Evolutionary conservation across 371 early-diverging fungal genomes (phyloP).

Genomic region (Mucor velutinosus): DNA sequence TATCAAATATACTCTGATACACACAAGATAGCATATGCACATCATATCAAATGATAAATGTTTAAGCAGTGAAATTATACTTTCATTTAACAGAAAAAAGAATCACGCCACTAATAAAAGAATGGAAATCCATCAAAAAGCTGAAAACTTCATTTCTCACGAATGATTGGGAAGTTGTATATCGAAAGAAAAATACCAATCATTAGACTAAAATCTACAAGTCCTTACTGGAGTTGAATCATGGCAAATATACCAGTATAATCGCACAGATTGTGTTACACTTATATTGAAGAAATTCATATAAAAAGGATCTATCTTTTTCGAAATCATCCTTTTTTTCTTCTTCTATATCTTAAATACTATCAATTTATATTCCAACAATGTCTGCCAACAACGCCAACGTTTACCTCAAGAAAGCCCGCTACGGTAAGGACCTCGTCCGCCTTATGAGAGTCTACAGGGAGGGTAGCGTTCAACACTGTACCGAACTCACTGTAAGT

Average conservation of each 20-base stretch:
- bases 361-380: conserved; percentile 5
- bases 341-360: conserved; percentile 3
- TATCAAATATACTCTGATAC: not conserved
- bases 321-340: not conserved
- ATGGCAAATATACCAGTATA: conserved; percentile 14
- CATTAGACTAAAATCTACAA: not conserved
- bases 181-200: conserved; percentile 2
- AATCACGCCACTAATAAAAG: conserved; percentile 8
- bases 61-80: not conserved
- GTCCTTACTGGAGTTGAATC: not conserved
- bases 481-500: conserved; percentile 75
- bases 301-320: conserved; percentile 6
- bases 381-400: conserved; percentile 28
- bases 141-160: conserved; percentile 14
- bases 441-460: conserved; percentile 79
- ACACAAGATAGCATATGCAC: not conserved
- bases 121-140: conserved; percentile 3
- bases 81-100: not conserved
- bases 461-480: conserved; percentile 65
- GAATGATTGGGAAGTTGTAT: conserved; percentile 5
- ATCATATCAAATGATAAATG: not conserved
- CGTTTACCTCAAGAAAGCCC: conserved; percentile 61
- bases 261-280: not conserved
- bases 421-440: conserved; percentile 81
- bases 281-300: not conserved